Evolutionary conservation across 106 monocot genomes (phyloP).

Genomic region (Dendrobium nobile): DNA sequence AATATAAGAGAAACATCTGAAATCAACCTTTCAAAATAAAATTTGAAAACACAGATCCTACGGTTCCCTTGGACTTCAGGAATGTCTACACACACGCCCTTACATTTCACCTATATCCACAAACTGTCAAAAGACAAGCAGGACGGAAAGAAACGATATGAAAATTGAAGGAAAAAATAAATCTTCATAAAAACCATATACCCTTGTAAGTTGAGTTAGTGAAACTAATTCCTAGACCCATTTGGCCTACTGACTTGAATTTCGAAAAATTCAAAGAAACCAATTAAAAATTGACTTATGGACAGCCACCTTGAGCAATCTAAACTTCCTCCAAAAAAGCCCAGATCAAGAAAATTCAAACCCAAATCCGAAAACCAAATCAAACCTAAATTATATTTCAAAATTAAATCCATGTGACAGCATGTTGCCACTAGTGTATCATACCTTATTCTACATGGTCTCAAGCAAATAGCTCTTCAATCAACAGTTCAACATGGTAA

Average conservation of each 20-base stretch:
- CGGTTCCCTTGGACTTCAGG: background rate
- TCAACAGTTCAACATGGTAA: background rate
- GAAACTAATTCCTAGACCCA: background rate
- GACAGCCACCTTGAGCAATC: background rate
- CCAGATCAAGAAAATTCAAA: constrained; percentile 1
- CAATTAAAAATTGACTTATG: background rate
- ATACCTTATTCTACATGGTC: background rate
- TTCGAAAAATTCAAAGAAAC: background rate
- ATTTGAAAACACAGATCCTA: background rate
- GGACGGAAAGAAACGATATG: background rate
- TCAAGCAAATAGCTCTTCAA: background rate
- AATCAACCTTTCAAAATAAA: background rate
- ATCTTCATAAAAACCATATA: background rate
- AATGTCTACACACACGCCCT: too few species aligned
- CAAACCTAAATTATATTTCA: background rate
- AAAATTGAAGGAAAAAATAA: background rate
- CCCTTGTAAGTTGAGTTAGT: background rate
- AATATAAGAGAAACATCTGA: background rate
- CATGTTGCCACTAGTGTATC: background rate
- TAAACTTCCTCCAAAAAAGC: background rate
- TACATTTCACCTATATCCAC: background rate
- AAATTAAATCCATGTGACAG: background rate
- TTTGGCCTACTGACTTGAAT: background rate
- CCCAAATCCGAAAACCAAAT: background rate
- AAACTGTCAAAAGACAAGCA: background rate